phyloP scores from a whole-genome alignment of 225 moss, liverwort and hornwort genomes.

The Sphagnum contortum region DNA sequence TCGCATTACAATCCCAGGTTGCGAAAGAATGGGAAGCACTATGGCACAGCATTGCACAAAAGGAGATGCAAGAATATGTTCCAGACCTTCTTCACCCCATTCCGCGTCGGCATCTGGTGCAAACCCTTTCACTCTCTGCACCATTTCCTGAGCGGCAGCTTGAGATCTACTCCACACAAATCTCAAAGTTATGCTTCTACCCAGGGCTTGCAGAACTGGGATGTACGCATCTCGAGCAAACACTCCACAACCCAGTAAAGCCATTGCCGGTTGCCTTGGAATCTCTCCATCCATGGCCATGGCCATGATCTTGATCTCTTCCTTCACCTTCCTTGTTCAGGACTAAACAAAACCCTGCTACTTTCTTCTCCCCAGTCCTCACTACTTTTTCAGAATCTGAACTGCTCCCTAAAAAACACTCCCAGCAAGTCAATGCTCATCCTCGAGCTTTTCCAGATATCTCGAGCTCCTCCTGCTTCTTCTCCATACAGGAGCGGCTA shows the following conservation, averaged over 20 bases:
- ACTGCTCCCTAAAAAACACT: no score
- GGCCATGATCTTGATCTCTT: neutral
- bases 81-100: conserved; percentile 73
- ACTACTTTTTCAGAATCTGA: no score
- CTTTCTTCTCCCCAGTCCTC: no score
- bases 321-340: no score
- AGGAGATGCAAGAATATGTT: conserved; percentile 53
- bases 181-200: conserved; percentile 34
- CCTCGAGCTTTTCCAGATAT: no score
- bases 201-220: conserved; percentile 48
- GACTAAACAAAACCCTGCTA: no score
- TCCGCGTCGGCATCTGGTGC: conserved; percentile 65
- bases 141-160: conserved; percentile 42
- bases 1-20: conserved; percentile 64
- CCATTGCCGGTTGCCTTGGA: conserved; percentile 42
- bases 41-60: conserved; percentile 72
- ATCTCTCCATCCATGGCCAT: conserved; percentile 28
- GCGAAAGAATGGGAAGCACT: conserved; percentile 69
- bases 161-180: conserved; percentile 84
- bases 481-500: no score
- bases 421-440: no score
- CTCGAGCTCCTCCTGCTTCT: no score
- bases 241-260: conserved; percentile 75
- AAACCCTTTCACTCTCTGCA: conserved; percentile 40
- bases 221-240: conserved; percentile 83